These are phyloP conservation scores for Pichia kluyveri DNA, from an alignment of 805 yeast species.

Conservation along the genomic window DNA sequence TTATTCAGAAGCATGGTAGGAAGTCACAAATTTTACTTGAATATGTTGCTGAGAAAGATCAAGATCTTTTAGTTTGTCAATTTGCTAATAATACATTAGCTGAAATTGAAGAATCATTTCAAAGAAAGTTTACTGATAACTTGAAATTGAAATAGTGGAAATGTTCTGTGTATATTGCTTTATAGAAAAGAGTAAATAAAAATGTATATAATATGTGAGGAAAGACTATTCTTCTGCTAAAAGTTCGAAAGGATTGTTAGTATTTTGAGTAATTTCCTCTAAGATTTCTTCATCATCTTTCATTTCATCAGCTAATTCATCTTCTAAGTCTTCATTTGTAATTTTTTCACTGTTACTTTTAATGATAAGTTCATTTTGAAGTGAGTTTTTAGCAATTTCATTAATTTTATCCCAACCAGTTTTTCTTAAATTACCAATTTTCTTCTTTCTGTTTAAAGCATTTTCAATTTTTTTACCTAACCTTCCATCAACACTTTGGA, in stretches of 20 bases:
- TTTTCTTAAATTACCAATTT: constrained; percentile 53
- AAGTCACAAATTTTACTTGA: constrained; percentile 34
- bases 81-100: constrained; percentile 37
- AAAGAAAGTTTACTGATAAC: constrained; percentile 4
- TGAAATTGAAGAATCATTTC: constrained; percentile 21
- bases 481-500: constrained; percentile 13
- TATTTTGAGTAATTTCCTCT: constrained; percentile 3
- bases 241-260: constrained; percentile 18
- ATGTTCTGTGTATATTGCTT: neutral
- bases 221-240: neutral
- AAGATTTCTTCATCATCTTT: constrained; percentile 10
- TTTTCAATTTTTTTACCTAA: constrained; percentile 44
- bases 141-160: neutral
- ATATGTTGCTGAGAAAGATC: constrained; percentile 39
- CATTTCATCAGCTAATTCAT: constrained; percentile 12
- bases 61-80: constrained; percentile 51
- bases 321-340: constrained; percentile 8
- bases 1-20: constrained; percentile 40
- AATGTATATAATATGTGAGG: neutral
- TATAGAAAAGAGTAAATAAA: neutral
- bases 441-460: constrained; percentile 55
- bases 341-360: constrained; percentile 13
- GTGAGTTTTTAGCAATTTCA: constrained; percentile 30
- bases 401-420: constrained; percentile 68
- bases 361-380: constrained; percentile 9